A percentile compares a stretch with the other conserved stretches of the same genome.
phyloP scores from a whole-genome alignment of 352 stramenopile species.

The Globisporangium nunn region DNA sequence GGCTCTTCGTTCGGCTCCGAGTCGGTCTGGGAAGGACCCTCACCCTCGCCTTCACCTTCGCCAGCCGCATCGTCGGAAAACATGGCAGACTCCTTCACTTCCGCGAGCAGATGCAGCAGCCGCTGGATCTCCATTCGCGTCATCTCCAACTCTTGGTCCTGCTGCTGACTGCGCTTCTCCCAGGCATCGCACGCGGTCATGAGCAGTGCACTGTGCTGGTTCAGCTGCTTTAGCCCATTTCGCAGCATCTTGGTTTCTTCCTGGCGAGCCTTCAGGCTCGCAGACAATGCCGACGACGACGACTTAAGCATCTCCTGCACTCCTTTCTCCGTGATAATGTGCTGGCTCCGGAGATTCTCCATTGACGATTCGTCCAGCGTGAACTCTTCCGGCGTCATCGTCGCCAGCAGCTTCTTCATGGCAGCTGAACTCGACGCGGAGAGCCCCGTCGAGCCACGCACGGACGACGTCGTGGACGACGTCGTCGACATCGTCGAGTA shows the following conservation, averaged over 20 bases:
- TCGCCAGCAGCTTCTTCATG: constrained; percentile 35
- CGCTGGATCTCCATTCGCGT: constrained; percentile 40
- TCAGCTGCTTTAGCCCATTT: constrained; percentile 30
- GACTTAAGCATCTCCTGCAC: constrained; percentile 58
- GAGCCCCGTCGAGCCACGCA: constrained; percentile 2
- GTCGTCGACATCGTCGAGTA: constrained; percentile 25
- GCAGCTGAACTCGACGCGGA: constrained; percentile 19
- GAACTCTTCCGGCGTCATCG: constrained; percentile 35
- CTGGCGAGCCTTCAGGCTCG: constrained; percentile 32
- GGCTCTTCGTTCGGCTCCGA: constrained; percentile 13
- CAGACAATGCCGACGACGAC: constrained; percentile 25
- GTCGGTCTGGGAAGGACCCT: constrained; percentile 3
- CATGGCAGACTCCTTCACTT: constrained; percentile 12
- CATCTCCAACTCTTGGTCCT: constrained; percentile 34
- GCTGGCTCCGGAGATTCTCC: constrained; percentile 59
- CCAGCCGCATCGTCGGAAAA: constrained; percentile 11
- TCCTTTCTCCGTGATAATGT: constrained; percentile 49
- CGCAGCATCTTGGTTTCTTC: constrained; percentile 56
- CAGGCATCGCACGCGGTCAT: constrained; percentile 46
- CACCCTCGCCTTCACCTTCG: constrained; percentile 1
- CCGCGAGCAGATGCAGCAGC: constrained; percentile 25
- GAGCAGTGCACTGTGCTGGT: constrained; percentile 32
- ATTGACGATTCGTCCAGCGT: constrained; percentile 32
- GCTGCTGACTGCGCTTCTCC: constrained; percentile 31
- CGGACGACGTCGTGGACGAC: constrained; percentile 14